Evolutionary conservation across 768 basidiomycete genomes (phyloP).

Genomic region (Trametes cingulata): DNA sequence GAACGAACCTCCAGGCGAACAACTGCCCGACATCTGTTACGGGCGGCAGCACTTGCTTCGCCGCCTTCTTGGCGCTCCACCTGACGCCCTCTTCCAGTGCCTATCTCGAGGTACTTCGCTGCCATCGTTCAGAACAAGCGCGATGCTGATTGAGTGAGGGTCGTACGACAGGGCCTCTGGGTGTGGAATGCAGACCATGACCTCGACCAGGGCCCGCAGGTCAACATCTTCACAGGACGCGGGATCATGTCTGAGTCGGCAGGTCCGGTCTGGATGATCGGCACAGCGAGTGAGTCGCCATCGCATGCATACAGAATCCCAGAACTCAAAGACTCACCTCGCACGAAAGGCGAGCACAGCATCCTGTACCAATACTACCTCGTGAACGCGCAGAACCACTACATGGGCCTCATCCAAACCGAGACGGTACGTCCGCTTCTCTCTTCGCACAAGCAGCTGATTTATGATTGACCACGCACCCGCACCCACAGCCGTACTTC

Average conservation of each 20-base stretch:
- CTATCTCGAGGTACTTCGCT: slow-evolving; percentile 55
- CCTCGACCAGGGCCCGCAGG: slow-evolving; percentile 57
- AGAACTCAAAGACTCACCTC: background rate
- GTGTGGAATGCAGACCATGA: slow-evolving; percentile 85
- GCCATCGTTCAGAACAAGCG: slow-evolving; percentile 42
- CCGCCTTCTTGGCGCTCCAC: slow-evolving; percentile 68
- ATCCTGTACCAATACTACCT: slow-evolving; percentile 69
- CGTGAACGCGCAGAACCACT: slow-evolving; percentile 64
- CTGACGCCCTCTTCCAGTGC: slow-evolving; percentile 43
- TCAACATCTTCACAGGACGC: slow-evolving; percentile 61
- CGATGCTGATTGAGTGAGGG: background rate
- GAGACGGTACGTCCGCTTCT: slow-evolving; percentile 40
- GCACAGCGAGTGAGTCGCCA: slow-evolving; percentile 47
- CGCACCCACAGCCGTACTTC: slow-evolving; percentile 56
- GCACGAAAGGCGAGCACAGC: slow-evolving; percentile 57
- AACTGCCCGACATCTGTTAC: slow-evolving; percentile 38
- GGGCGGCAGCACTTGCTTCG: slow-evolving; percentile 50
- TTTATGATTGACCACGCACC: background rate
- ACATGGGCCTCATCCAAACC: slow-evolving; percentile 71
- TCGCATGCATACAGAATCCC: background rate
- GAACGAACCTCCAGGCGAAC: slow-evolving; percentile 33
- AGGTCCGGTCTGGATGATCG: slow-evolving; percentile 82
- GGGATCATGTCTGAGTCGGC: slow-evolving; percentile 72
- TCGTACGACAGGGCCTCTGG: slow-evolving; percentile 47
- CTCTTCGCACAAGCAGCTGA: background rate